These are phyloP conservation scores for Sclerotinia nivalis DNA, from an alignment of 2,329 filamentous ascomycete genomes.

Conservation along the genomic window DNA sequence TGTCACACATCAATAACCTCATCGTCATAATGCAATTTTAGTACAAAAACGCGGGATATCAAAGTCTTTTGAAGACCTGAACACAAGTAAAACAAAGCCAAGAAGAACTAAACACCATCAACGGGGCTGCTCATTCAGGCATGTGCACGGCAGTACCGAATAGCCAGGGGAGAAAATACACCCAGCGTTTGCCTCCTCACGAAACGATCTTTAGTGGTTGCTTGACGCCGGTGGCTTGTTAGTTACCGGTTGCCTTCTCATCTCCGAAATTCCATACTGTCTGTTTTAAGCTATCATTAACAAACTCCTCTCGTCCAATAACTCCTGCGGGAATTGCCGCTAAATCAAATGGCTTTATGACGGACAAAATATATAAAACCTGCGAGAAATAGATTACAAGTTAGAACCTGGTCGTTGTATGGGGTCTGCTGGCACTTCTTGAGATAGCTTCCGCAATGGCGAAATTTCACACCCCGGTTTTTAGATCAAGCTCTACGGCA, in stretches of 20 bases:
- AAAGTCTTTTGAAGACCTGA: background rate
- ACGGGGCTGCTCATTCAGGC: slow-evolving; percentile 2
- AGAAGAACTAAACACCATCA: slow-evolving; percentile 14
- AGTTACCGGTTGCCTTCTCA: slow-evolving; percentile 28
- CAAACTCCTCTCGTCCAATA: slow-evolving; percentile 15
- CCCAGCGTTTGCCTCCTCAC: slow-evolving; percentile 27
- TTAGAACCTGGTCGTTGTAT: slow-evolving; percentile 8
- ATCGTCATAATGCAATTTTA: slow-evolving; percentile 5
- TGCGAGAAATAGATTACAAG: slow-evolving; percentile 8
- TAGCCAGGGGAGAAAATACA: slow-evolving; percentile 6
- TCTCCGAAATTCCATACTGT: slow-evolving; percentile 34
- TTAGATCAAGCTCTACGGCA: slow-evolving; percentile 21
- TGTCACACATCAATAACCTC: background rate
- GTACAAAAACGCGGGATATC: background rate
- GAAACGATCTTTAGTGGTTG: slow-evolving; percentile 27
- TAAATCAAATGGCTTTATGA: slow-evolving; percentile 9
- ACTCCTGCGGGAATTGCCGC: background rate
- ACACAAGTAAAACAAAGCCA: slow-evolving; percentile 11
- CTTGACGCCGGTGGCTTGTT: slow-evolving; percentile 34
- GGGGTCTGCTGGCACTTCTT: slow-evolving; percentile 22
- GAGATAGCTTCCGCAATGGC: slow-evolving; percentile 24
- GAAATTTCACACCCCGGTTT: slow-evolving; percentile 19
- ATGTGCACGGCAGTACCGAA: slow-evolving; percentile 21
- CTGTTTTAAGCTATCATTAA: slow-evolving; percentile 18
- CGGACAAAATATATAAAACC: background rate